Evolutionary conservation across 768 basidiomycete species (phyloP), one percentile per base, ranked within the genome.

Genomic region (Boletus eberwhitei): DNA sequence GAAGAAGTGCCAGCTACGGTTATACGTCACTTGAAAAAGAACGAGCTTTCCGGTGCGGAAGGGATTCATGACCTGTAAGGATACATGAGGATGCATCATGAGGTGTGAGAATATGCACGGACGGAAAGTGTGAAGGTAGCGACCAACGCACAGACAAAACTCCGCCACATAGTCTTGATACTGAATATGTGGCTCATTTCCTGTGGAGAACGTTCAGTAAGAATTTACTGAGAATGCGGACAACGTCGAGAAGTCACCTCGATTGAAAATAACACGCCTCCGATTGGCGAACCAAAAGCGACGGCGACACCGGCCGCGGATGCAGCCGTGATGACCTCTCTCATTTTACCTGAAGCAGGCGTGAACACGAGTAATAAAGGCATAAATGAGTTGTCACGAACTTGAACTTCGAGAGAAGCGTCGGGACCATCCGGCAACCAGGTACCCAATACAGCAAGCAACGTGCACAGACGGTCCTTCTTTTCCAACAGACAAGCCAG

Each of bases 121-220:
- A 97, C 96, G 32, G 96, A 90, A 32, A 99, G 76, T 1, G 96
- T 96, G 62, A 98, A 90, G 1, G 96, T 98, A 14, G 97, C 97
- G 44, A 98, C 88, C 44, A 99, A 78, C 34, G 97, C 97, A 70
- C 97, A 98, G 67, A 98, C 88, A 71, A 98, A 97, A 66, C 92
- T 95, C 64, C 87, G 79, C 96, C 96, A 98, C 93, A 98, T 97
- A 5, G 96, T 98, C 71, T 93, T 88, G 73, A 95, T 95, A 53
- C 90, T 96, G 71, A 98, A 98, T 37, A 84, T 88, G 69, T 93
- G 90, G 71, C 92, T 96, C 97, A 99, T 99, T 84, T 99, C 97
- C 92, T 95, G 64, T 21, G 13, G 26, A 9, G n/a, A 29, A 36
- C 8, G 22, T 34, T 37, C 26, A 42, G 51, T 62, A 32, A 50